Base-by-base conservation (phyloP, 2,329 filamentous ascomycete genomes). In the Pseudocercospora fuligena region DNA sequence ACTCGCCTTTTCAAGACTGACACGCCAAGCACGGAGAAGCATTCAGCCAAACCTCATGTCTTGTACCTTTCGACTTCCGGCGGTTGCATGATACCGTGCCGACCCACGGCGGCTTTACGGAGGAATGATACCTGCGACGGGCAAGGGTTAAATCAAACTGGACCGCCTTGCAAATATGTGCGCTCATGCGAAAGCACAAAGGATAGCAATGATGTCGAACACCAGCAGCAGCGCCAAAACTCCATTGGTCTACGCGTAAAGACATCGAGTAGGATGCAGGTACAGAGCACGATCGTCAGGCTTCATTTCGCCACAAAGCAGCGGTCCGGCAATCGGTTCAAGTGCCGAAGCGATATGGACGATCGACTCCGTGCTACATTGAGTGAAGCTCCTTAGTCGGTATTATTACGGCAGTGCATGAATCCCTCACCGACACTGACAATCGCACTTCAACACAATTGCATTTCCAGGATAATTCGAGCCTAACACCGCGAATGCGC, bases 321-420 rank as follows among this genome's bases (percentile, higher is more conserved):
- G 31, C 56, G 56, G 16, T 40, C 56, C 31, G 56, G 56, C 19
- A 40, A 58, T 58, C 56, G 56, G 31, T 40, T 43, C 56, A 40
- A 58, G 31, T 58, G 56, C 56, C 29, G 56, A 40, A 58, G 33
- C 33, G 36, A n/a, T 23, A 56, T 56, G 25, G 23, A 51, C 47
- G n/a, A 21, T 21, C 21, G 25, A 27, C 51, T 33, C 51, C 51
- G 25, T 56, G 51, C 51, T 56, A 27, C 27, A 56, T 56, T 27
- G 51, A 56, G 25, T 56, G 25, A 16, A 54, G 49, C 14, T 29
- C 19, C 23, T 54, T 27, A 29, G 49, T 31, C 51, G 51, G 51
- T 19, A 23, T 16, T 27, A 56, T 56, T 56, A 31, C 51, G 51
- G 51, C 19, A 54, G 23, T 49, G 46, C 23, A 2, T 21, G 23